These are phyloP conservation scores for Claviceps fusiformis DNA, from an alignment of 2,329 filamentous ascomycete genomes.

Conservation along the genomic window DNA sequence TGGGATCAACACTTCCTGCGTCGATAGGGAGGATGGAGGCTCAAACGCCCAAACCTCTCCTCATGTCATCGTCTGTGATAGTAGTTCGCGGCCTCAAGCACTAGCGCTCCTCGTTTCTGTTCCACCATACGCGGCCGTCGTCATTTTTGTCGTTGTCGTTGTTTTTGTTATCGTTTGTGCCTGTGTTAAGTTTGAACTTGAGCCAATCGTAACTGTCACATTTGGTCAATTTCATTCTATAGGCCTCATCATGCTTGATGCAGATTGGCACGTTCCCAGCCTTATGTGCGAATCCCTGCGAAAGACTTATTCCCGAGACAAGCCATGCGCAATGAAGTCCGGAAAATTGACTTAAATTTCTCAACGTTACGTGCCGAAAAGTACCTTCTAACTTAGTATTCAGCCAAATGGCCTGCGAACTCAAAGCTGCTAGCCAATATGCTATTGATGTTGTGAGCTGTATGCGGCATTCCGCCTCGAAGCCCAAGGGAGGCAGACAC, in stretches of 20 bases:
- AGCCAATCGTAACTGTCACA: not conserved
- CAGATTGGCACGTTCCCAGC: not conserved
- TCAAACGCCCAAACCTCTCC: too few species aligned
- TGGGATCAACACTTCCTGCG: not conserved
- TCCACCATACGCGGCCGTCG: too few species aligned
- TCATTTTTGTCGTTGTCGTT: too few species aligned
- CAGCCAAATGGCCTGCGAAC: not conserved
- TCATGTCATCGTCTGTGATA: not conserved
- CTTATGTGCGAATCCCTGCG: not conserved
- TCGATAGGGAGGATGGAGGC: not conserved
- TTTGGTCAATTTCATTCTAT: not conserved
- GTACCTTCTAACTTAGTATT: not conserved
- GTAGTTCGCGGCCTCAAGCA: not conserved
- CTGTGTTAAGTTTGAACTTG: too few species aligned
- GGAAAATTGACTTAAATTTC: too few species aligned
- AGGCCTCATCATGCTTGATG: not conserved
- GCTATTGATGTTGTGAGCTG: not conserved
- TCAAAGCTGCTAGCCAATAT: not conserved
- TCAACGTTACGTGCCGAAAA: not conserved
- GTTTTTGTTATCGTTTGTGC: too few species aligned
- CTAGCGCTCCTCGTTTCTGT: not conserved
- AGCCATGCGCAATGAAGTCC: too few species aligned
- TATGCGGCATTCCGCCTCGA: not conserved
- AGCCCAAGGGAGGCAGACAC: not conserved
- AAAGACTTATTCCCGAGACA: not conserved